Conservation (phyloP, 352 stramenopile genomes). For the Pythium apleroticum region DNA sequence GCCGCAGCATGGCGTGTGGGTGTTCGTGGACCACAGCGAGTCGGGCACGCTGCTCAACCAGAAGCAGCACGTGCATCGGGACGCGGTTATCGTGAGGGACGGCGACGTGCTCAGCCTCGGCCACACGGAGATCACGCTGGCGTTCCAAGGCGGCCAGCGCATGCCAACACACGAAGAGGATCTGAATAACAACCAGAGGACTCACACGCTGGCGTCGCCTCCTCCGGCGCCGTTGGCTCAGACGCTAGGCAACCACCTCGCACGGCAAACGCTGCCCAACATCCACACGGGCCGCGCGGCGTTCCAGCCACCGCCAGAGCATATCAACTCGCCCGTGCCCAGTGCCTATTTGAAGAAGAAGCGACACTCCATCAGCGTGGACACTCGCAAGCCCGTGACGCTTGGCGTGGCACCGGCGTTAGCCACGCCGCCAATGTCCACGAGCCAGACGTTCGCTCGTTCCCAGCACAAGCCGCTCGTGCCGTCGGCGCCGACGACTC, state of each 20-base stretch:
- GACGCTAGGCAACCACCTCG: slow-evolving; percentile 7
- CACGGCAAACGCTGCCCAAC: slow-evolving; percentile 13
- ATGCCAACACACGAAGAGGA: slow-evolving; percentile 10
- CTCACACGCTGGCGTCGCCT: slow-evolving; percentile 1
- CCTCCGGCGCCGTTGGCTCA: not conserved
- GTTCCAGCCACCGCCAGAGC: slow-evolving; percentile 40
- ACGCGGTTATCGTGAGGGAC: slow-evolving; percentile 53
- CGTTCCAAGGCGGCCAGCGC: slow-evolving; percentile 10
- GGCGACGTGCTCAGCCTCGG: slow-evolving; percentile 61
- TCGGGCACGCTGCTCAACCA: slow-evolving; percentile 50
- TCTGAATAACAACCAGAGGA: slow-evolving; percentile 9
- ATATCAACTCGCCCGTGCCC: slow-evolving; percentile 56
- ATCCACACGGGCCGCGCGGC: slow-evolving; percentile 13
- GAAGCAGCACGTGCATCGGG: slow-evolving; percentile 35
- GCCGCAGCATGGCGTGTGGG: slow-evolving; percentile 51
- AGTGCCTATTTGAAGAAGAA: slow-evolving; percentile 46
- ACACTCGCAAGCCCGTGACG: slow-evolving; percentile 18
- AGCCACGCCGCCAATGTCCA: slow-evolving; percentile 13
- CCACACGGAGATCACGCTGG: slow-evolving; percentile 43
- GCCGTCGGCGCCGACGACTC: slow-evolving; percentile 27
- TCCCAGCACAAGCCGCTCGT: slow-evolving; percentile 17
- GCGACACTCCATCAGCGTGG: slow-evolving; percentile 49
- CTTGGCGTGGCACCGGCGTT: slow-evolving; percentile 19
- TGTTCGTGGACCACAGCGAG: slow-evolving; percentile 76
- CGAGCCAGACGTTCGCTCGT: slow-evolving; percentile 21